Base-by-base conservation (phyloP, 2,329 filamentous ascomycete genomes). In the Lachnellula arida region DNA sequence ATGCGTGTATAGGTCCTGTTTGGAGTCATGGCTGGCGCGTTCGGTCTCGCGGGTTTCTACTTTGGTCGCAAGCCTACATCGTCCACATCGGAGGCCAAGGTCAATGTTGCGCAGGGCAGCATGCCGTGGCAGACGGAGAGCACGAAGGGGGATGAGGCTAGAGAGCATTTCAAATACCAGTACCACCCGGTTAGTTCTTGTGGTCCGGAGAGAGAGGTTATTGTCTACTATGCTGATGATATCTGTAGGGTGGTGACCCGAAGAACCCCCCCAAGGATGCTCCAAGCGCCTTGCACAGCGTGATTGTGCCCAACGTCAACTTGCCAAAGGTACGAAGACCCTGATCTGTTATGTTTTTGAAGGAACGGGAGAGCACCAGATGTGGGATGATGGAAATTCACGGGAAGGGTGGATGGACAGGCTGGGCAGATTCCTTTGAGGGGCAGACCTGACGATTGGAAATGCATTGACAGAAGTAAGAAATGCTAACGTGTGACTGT, bases 231-330 rank as follows among this genome's bases (percentile, higher is more conserved):
- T 81, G 80, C 70, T 77, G 81, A 53, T 65, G 81, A 44, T 37
- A n/a, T 42, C 9, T 19, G 5, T 46, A 50, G 81, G 89, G 90
- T 68, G 94, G 92, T 68, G 90, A 97, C 76, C 76, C 81, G 70
- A 85, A 71, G 75, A 80, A 86, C 70, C 77, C 83, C 60, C 88
- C 89, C 73, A 91, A 87, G 79, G 90, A 97, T 70, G 94, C 94
- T 60, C 94, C 94, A 64, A 96, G 90, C 74, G 94, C 94, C 62
- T 78, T 99, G 76, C 96, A 99, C 81, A 89, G 88, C 63, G 92
- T 97, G 67, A 87, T 99, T 72, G 81, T 99, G 54, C 94, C 94
- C 69, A 88, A 96, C 71, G 92, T 99, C 71, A 94, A 87, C 70
- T 80, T 97, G 66, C 92, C 94, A 71, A 91, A 88, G 86, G 89